Conservation (phyloP, 148 eudicot species). For the Cornus controversa region DNA sequence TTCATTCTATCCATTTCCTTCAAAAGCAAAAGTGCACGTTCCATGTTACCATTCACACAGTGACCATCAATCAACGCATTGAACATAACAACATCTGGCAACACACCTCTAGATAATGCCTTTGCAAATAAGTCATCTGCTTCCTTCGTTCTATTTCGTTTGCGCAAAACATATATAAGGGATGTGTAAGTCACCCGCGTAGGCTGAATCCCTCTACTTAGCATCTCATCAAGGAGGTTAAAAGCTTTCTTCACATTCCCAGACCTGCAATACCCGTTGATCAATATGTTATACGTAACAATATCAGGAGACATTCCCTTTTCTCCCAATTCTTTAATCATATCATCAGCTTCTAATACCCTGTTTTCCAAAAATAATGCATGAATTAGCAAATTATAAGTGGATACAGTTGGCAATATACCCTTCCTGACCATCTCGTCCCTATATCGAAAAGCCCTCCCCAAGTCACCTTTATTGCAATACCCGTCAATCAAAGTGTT, state of each 20-base stretch:
- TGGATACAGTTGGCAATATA: conserved; percentile 52
- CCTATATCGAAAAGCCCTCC: conserved; percentile 47
- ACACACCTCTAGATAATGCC: conserved; percentile 34
- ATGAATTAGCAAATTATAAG: conserved; percentile 67
- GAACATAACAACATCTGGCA: conserved; percentile 70
- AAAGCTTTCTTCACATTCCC: conserved; percentile 59
- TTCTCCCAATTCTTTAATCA: conserved; percentile 62
- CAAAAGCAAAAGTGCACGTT: conserved; percentile 44
- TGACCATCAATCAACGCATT: conserved; percentile 73
- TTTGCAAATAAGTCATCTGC: conserved; percentile 59
- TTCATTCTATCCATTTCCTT: conserved; percentile 54
- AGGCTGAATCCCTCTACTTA: conserved; percentile 54
- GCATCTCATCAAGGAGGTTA: conserved; percentile 59
- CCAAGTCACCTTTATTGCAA: conserved; percentile 62
- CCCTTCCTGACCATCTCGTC: conserved; percentile 63
- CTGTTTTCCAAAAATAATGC: conserved; percentile 57
- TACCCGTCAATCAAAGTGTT: conserved; percentile 66
- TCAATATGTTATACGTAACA: conserved; percentile 69
- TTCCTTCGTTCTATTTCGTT: conserved; percentile 59
- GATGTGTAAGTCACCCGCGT: conserved; percentile 73
- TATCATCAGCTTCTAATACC: conserved; percentile 38
- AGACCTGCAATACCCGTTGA: conserved; percentile 61
- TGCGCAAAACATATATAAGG: conserved; percentile 61
- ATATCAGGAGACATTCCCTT: conserved; percentile 49
- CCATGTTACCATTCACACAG: conserved; percentile 52